Base-by-base conservation (phyloP, 495 filamentous ascomycete genomes). In the Tuber indicum region DNA sequence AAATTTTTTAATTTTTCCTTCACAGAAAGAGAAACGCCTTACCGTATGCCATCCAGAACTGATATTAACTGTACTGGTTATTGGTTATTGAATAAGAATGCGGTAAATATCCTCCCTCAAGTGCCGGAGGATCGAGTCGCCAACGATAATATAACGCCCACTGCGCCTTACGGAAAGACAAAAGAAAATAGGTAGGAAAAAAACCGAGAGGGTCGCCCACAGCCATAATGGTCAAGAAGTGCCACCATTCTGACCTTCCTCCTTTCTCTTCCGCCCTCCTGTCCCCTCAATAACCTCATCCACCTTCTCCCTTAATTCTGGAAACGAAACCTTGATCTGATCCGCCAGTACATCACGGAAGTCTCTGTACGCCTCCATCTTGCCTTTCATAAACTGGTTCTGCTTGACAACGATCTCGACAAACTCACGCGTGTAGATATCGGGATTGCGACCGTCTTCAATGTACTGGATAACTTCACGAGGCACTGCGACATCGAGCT, bases 391-490 rank as follows among this genome's bases (percentile, higher is more conserved):
- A 76, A 91, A 87, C 86, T 97, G 94, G 84, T 98, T 98, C 46
- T 89, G 87, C 78, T 90, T 88, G 84, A 95, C 89, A 39, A 93
- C 92, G 32, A 93, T 87, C 89, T 99, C 96, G 71, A 98, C 94
- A 82, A 98, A 97, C 86, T 98, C 94, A 52, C 96, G 89, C 74
- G 95, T 98, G 87, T 98, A 99, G 85, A 99, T 97, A 84, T 98
- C 95, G 21, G 96, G 96, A 86, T 99, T 99, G 70, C 96, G 92
- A 19, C 93, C 91, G 73, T 92, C 88, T 84, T 98, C 94, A 72
- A 99, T 93, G 86, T 99, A 99, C 77, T 92, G 88, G 82, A 98
- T 92, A 17, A 99, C 90, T 79, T 97, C 94, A n/a, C 91, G 90
- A 3, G 96, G 95, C 42, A 98, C 88, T 10, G 84, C 81, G 6